Evolutionary conservation across 2,329 filamentous ascomycete genomes (phyloP), one percentile per base, ranked within the genome.

Genomic region (Phyllosticta paracitricarpa): DNA sequence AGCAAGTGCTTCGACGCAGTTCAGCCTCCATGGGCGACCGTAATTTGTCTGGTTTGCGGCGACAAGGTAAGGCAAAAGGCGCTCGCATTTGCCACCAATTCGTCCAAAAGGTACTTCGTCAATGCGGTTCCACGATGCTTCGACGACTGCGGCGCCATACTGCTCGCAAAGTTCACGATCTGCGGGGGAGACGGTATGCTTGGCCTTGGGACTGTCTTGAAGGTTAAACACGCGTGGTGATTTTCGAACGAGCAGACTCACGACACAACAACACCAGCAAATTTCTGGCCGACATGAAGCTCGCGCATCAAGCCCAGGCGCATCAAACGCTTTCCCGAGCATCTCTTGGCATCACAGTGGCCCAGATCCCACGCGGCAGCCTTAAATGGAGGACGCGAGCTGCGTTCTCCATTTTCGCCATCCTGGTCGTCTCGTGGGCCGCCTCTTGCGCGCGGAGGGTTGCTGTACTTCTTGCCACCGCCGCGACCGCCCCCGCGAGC

Each of bases 1-100:
- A 0, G 91, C 94, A 55, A 99, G 79, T 3, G 94, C 94, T 78
- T 99, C 94, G 30, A 91, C 94, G 69, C 94, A 99, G 75, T 99
- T 99, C 64, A 99, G 75, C 60, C 92, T 82, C 89, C 92, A 97
- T 4, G 94, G 94, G 70, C 90, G 89, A 63, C 94, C 94, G 76
- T 99, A 99, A 77, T 99, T 99, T 70, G 97, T 94, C 1, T 89
- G 88, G 73, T 99, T 99, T 56, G 94, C 94, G 5, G 94, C 94
- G 57, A 99, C 92, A 7, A 99, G 85, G 73, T 99, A 99, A 0
- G 94, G 94, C 61, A 99, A 78, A 65, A 97, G 75, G 59, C 94
- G 81, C 78, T 96, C 91, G 74, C 92, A 96, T 74, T 92, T 94
- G 25, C 94, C 94, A 28, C 94, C 94, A 63, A 99, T 96, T 66